Evolutionary conservation across 139 green algal species (phyloP).

Genomic region (Yamagishiella unicocca): DNA sequence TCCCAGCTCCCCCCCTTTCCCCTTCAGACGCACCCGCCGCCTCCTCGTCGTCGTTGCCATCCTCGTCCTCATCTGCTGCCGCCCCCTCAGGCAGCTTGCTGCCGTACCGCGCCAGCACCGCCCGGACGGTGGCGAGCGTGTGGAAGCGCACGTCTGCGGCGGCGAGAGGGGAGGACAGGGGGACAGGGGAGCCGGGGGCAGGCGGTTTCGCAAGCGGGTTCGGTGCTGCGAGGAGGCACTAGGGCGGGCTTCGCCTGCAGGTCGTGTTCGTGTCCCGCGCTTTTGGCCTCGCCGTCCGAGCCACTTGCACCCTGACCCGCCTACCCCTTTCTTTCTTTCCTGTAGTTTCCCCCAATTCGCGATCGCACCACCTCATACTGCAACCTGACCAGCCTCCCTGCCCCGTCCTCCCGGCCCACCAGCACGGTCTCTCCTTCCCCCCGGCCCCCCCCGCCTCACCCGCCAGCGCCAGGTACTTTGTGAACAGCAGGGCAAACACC

Average conservation of each 20-base stretch:
- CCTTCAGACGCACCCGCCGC: neutral
- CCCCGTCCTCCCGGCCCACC: neutral
- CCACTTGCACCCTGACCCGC: no score
- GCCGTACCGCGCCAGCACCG: constrained; percentile 51
- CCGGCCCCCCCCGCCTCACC: neutral
- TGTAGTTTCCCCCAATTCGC: no score
- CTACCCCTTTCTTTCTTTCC: no score
- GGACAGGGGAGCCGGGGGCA: neutral
- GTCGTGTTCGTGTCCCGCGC: no score
- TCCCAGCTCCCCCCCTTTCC: neutral
- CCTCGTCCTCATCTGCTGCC: constrained; percentile 19
- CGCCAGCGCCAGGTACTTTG: constrained; percentile 59
- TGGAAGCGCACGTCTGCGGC: constrained; percentile 77
- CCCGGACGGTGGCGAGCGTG: constrained; percentile 60
- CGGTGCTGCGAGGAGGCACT: no score
- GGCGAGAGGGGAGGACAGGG: neutral
- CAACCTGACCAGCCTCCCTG: neutral
- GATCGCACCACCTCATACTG: neutral
- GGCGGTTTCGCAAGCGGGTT: no score
- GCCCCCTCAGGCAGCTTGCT: neutral
- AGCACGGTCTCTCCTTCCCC: neutral
- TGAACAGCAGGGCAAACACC: constrained; percentile 67
- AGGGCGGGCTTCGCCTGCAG: no score
- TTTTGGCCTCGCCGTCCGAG: no score
- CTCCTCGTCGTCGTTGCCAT: constrained; percentile 29